phyloP scores from a whole-genome alignment of 1,284 basidiomycete species.

The Psilocybe mexicana region DNA sequence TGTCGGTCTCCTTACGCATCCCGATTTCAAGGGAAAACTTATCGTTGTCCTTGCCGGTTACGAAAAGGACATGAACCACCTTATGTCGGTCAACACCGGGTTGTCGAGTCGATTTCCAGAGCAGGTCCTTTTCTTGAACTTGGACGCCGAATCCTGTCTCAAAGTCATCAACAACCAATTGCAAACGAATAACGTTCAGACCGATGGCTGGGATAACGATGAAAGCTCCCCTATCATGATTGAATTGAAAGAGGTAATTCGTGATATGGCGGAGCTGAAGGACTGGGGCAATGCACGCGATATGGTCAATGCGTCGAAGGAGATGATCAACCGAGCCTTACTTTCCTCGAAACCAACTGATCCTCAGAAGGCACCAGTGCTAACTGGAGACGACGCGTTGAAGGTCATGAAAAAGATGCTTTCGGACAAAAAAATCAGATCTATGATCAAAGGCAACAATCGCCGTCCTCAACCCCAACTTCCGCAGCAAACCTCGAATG shows the following conservation, averaged over 20 bases:
- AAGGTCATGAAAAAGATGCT: constrained; percentile 30
- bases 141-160: constrained; percentile 51
- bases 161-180: constrained; percentile 49
- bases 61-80: constrained; percentile 61
- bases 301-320: constrained; percentile 51
- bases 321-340: constrained; percentile 11
- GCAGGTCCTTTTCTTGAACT: constrained; percentile 53
- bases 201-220: constrained; percentile 40
- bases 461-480: not conserved
- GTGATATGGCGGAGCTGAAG: constrained; percentile 42
- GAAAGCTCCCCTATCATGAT: constrained; percentile 27
- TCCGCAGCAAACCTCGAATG: constrained; percentile 9
- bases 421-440: constrained; percentile 35
- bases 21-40: constrained; percentile 54
- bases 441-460: constrained; percentile 9
- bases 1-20: constrained; percentile 59
- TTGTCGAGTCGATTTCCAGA: constrained; percentile 69
- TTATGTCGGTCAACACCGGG: constrained; percentile 58
- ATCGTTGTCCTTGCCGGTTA: constrained; percentile 70
- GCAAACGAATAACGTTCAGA: constrained; percentile 38
- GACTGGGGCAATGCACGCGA: constrained; percentile 70
- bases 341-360: not conserved
- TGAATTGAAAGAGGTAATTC: constrained; percentile 43
- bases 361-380: not conserved
- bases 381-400: constrained; percentile 23